A percentile compares a stretch with the other conserved stretches of the same genome.
Conservation (phyloP, 345 rosid species). For the Eucalyptus tenuipes region DNA sequence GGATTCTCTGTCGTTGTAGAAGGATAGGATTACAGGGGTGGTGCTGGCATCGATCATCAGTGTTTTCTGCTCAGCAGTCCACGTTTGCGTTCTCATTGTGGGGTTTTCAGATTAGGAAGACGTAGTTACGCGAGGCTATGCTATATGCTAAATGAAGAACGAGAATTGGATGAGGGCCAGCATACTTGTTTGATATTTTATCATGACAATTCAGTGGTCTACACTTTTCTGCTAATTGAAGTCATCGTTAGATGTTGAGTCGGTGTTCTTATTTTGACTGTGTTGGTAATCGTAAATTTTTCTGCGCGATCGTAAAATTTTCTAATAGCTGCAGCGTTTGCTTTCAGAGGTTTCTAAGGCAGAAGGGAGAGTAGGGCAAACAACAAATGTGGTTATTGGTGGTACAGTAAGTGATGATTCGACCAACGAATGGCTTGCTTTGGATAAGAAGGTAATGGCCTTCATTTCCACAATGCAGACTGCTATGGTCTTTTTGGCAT, state of each 20-base stretch:
- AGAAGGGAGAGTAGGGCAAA: constrained; percentile 91
- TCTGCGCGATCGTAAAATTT: not conserved
- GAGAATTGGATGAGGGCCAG: not conserved
- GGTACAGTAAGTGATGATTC: constrained; percentile 94
- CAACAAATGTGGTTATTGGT: constrained; percentile 87
- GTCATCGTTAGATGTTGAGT: not conserved
- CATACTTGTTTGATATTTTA: not conserved
- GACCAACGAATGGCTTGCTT: constrained; percentile 71
- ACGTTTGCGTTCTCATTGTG: not conserved
- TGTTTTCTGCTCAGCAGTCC: not conserved
- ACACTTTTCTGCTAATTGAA: not conserved
- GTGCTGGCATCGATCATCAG: not conserved
- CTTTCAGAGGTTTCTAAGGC: constrained; percentile 77
- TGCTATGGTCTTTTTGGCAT: not conserved
- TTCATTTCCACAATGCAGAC: not conserved
- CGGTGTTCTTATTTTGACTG: not conserved
- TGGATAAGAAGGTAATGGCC: constrained; percentile 78
- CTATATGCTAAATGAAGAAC: not conserved
- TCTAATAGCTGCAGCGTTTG: not conserved
- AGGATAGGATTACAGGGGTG: not conserved
- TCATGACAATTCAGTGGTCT: not conserved
- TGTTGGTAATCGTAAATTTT: not conserved
- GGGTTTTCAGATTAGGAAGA: not conserved
- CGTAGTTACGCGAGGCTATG: not conserved
- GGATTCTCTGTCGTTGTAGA: not conserved